A percentile compares a stretch with the other conserved stretches of the same genome.
These are phyloP conservation scores for Nakazawaea peltata DNA, from an alignment of 805 yeast genomes.

Conservation along the genomic window DNA sequence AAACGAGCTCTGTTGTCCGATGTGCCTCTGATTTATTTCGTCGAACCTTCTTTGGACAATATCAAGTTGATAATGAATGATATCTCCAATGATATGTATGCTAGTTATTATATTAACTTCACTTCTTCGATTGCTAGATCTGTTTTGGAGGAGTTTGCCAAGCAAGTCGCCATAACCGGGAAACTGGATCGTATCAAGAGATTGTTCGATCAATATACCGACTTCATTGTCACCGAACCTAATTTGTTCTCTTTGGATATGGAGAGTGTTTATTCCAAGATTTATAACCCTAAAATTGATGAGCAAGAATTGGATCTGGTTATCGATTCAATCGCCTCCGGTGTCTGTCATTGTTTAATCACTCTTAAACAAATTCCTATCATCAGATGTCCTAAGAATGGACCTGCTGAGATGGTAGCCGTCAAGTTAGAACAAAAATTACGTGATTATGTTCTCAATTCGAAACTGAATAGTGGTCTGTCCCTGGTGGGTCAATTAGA, in stretches of 20 bases:
- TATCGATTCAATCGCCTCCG: conserved; percentile 69
- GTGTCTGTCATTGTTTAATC: conserved; percentile 71
- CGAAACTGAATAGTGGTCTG: conserved; percentile 26
- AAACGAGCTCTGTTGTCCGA: conserved; percentile 83
- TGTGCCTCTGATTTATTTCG: conserved; percentile 90
- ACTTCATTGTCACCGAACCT: conserved; percentile 90
- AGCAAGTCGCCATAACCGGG: conserved; percentile 65
- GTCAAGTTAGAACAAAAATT: conserved; percentile 76
- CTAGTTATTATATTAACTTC: conserved; percentile 76
- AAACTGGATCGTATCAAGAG: conserved; percentile 71
- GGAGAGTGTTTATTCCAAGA: conserved; percentile 52
- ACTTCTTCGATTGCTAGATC: conserved; percentile 73
- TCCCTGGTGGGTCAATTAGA: conserved; percentile 10
- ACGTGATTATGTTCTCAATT: conserved; percentile 77
- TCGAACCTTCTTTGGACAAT: conserved; percentile 79
- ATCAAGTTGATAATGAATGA: conserved; percentile 64
- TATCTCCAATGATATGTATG: conserved; percentile 66
- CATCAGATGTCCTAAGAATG: conserved; percentile 84
- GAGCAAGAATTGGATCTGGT: conserved; percentile 67
- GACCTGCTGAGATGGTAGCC: conserved; percentile 93
- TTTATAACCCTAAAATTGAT: conserved; percentile 63
- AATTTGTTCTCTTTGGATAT: conserved; percentile 76
- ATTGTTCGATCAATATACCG: conserved; percentile 89
- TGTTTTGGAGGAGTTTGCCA: conserved; percentile 82
- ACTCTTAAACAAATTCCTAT: conserved; percentile 80